A percentile compares a stretch with the other conserved stretches of the same genome.
Evolutionary conservation across 495 filamentous ascomycete species (phyloP).

Genomic region (Rostrohypoxylon terebratum): DNA sequence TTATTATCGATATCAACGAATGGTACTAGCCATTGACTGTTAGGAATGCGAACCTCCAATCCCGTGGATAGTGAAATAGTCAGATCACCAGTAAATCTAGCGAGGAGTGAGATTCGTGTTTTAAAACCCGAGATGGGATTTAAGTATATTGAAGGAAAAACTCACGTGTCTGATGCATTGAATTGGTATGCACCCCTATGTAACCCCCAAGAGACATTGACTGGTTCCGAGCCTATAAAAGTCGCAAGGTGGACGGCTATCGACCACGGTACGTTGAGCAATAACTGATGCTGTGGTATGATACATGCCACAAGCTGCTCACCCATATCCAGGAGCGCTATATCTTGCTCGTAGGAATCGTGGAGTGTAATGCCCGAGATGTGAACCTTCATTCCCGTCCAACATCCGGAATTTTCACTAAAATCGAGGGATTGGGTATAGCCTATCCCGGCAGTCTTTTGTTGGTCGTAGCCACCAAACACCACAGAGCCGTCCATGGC

Average conservation of each 20-base stretch:
- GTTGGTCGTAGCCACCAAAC: constrained; percentile 2
- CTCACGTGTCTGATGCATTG: background rate
- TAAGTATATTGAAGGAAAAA: background rate
- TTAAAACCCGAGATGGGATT: too few relatives aligned
- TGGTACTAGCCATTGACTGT: background rate
- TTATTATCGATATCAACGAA: background rate
- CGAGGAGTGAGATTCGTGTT: background rate
- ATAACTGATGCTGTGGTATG: constrained; percentile 6
- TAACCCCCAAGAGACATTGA: background rate
- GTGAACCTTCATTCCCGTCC: constrained; percentile 10
- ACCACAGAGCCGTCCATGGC: constrained; percentile 3
- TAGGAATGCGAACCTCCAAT: background rate
- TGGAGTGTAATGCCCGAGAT: background rate
- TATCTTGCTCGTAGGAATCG: background rate
- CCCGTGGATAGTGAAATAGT: background rate
- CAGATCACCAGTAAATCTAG: background rate
- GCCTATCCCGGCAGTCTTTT: background rate
- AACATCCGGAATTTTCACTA: background rate
- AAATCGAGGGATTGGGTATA: constrained; percentile 1
- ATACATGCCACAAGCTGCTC: background rate
- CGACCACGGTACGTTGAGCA: background rate
- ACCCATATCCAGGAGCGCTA: background rate
- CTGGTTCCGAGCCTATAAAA: too few relatives aligned
- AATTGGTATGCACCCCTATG: background rate
- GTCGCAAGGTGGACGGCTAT: background rate